phyloP scores from a whole-genome alignment of 371 early-diverging fungal species.

The Coemansia sp. region DNA sequence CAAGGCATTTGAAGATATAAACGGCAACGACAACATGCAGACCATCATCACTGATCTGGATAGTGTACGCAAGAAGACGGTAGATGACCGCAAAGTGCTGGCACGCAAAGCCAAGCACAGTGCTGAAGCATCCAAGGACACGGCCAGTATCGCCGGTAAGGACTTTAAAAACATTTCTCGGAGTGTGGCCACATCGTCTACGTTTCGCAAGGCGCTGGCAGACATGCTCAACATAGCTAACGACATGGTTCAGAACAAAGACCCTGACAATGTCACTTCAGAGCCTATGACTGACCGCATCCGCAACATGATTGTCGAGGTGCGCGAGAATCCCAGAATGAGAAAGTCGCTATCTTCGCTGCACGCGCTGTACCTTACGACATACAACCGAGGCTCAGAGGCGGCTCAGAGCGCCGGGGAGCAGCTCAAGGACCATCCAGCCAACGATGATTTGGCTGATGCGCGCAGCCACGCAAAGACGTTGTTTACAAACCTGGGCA shows the following conservation, averaged over 20 bases:
- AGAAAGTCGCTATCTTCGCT: slow-evolving; percentile 33
- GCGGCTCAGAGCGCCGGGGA: slow-evolving; percentile 11
- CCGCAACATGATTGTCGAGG: slow-evolving; percentile 36
- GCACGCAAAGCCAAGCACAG: slow-evolving; percentile 23
- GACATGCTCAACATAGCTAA: slow-evolving; percentile 27
- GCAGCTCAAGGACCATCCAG: slow-evolving; percentile 30
- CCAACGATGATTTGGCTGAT: slow-evolving; percentile 28
- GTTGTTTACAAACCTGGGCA: slow-evolving; percentile 32
- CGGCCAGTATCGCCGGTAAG: slow-evolving; percentile 27
- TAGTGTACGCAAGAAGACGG: slow-evolving; percentile 26
- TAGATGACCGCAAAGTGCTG: slow-evolving; percentile 38
- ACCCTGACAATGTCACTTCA: neutral
- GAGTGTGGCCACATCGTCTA: slow-evolving; percentile 31
- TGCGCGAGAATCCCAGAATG: slow-evolving; percentile 24
- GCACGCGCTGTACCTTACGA: slow-evolving; percentile 22
- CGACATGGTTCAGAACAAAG: slow-evolving; percentile 25
- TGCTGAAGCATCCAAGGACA: slow-evolving; percentile 16
- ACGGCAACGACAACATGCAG: slow-evolving; percentile 41
- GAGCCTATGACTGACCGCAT: slow-evolving; percentile 32
- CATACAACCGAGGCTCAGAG: slow-evolving; percentile 4
- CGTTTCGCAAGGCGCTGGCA: slow-evolving; percentile 36
- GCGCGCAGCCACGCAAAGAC: slow-evolving; percentile 24
- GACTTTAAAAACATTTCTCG: slow-evolving; percentile 30
- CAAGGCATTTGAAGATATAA: slow-evolving; percentile 38
- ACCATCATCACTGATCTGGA: slow-evolving; percentile 22